Base-by-base conservation (phyloP, 2,329 filamentous ascomycete species). In the Aureobasidium melanogenum region DNA sequence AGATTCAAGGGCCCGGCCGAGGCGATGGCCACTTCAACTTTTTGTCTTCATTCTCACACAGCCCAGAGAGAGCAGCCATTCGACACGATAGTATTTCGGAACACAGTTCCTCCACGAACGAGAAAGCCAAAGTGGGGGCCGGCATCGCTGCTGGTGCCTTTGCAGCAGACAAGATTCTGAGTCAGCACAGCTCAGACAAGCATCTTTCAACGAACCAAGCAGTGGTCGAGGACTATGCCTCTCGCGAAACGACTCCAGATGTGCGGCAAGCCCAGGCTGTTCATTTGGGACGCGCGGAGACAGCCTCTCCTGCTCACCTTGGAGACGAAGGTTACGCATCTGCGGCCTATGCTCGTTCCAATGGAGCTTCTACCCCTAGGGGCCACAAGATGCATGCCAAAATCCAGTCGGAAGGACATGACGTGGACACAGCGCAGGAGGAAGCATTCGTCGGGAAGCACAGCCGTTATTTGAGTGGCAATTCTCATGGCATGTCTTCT, bases 401-500 rank as follows among this genome's bases (percentile, higher is more conserved):
- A n/a, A 17, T 2, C n/a, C 26, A 59, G 15, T 19, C 50, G 6
- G 63, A 59, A 10, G 62, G 60, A 30, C 57, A 63, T 59, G 74
- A 77, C 34, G 82, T 82, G 34, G 75, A 70, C 50, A 91, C 70
- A 84, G 84, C 28, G 74, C 39, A 17, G 24, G 50, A 36, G 8
- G 48, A 82, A 50, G 19, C 41, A 12, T 47, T 47, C 30, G n/a
- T 19, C 19, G 72, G 78, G 62, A 76, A 78, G 47, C 84, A 87
- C 65, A 70, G 74, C 38, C 85, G 89, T 54, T 86, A 94, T 67
- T 78, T 92, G 50, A 96, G 91, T 70, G 92, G 90, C 54, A 88
- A 96, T 77, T 97, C 93, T 8, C 91, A 97, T 69, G 93, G 92
- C 48, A 91, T 97, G 83, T 82, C 81, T 3, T 94, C 91, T 32